Conservation (phyloP, 2,329 filamentous ascomycete species). For the Dactylellina leptospora region DNA sequence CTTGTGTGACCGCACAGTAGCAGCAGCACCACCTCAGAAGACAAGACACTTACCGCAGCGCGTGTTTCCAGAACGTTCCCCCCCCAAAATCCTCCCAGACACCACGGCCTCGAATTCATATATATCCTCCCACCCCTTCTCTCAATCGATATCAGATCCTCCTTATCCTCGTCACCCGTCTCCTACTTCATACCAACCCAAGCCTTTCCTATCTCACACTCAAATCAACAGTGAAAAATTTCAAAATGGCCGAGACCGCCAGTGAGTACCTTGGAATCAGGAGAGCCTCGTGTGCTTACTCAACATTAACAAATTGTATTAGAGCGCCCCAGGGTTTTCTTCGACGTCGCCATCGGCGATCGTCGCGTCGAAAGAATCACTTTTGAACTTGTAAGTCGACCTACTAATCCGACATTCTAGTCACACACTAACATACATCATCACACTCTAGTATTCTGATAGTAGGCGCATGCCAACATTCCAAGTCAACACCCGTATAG, state of each 20-base stretch:
- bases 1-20: conserved; percentile 31
- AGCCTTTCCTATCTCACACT: background rate
- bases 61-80: conserved; percentile 51
- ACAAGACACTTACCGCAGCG: background rate
- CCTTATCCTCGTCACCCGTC: background rate
- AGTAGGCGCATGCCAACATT: conserved; percentile 59
- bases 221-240: background rate
- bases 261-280: conserved; percentile 18
- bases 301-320: background rate
- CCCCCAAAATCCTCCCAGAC: conserved; percentile 11
- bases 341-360: conserved; percentile 85
- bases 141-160: background rate
- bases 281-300: background rate
- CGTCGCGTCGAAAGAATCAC: conserved; percentile 78
- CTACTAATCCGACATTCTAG: background rate
- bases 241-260: conserved; percentile 29
- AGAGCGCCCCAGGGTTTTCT: conserved; percentile 75
- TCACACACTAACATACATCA: background rate
- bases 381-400: conserved; percentile 77
- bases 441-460: conserved; percentile 63
- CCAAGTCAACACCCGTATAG: background rate
- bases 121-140: no score
- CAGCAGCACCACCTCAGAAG: no score
- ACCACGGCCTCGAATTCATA: no score
- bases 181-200: background rate